phyloP scores from a whole-genome alignment of 306 rosid species.

The Rubus parviflorus region DNA sequence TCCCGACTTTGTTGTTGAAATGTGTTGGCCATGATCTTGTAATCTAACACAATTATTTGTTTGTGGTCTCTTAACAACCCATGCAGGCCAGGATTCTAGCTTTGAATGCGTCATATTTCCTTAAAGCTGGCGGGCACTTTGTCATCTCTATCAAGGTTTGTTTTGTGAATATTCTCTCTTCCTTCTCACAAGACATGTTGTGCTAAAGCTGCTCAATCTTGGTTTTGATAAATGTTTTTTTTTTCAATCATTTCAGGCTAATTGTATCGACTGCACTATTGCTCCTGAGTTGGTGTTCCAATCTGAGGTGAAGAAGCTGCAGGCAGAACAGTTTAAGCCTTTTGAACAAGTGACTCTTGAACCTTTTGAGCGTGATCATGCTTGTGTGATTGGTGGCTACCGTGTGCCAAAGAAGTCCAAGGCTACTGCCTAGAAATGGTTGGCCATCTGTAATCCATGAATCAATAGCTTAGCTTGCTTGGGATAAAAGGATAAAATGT shows the following conservation, averaged over 20 bases:
- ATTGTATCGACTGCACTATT: conserved; percentile 84
- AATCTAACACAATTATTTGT: neutral
- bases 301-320: conserved; percentile 79
- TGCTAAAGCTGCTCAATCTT: neutral
- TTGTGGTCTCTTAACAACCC: neutral
- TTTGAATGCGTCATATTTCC: conserved; percentile 81
- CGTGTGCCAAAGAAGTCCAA: conserved; percentile 63
- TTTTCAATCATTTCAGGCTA: conserved; percentile 51
- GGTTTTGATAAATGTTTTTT: neutral
- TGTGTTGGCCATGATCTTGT: neutral
- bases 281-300: conserved; percentile 74
- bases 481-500: neutral
- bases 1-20: neutral
- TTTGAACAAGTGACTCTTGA: conserved; percentile 85
- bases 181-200: neutral
- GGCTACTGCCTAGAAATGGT: conserved; percentile 27
- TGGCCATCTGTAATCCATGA: neutral
- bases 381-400: conserved; percentile 85
- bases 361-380: conserved; percentile 93
- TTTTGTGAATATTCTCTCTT: neutral
- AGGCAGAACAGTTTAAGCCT: conserved; percentile 85
- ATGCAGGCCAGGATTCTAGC: conserved; percentile 94
- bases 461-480: neutral
- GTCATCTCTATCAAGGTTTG: conserved; percentile 92
- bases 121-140: conserved; percentile 87